Conservation (phyloP, 164 flowering plant genomes). For the Berberis vulgaris region DNA sequence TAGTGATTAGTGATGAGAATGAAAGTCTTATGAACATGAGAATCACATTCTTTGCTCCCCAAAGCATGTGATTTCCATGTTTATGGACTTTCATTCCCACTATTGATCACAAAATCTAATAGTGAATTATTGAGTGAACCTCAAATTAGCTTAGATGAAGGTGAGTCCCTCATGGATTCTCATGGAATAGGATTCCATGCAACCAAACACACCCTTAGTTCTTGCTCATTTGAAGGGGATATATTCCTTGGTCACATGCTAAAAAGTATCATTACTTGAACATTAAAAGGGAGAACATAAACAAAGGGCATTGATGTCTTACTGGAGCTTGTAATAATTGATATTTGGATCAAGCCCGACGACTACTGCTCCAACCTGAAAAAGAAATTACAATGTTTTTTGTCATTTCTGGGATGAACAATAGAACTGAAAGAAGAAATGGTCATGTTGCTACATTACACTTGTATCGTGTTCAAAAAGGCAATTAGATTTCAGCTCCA, state of each 20-base stretch:
- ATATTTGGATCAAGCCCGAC: constrained; percentile 83
- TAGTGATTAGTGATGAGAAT: too few species aligned
- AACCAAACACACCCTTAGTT: too few species aligned
- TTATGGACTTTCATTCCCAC: too few species aligned
- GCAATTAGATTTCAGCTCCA: constrained; percentile 39
- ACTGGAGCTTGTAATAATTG: constrained; percentile 96
- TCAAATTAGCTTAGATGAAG: too few species aligned
- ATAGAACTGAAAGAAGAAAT: constrained; percentile 2
- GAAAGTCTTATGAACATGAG: too few species aligned
- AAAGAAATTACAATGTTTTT: constrained; percentile 1
- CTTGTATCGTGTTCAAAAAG: constrained; percentile 72
- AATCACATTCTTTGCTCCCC: too few species aligned
- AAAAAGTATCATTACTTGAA: not conserved
- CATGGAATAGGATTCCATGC: too few species aligned
- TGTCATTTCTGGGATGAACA: not conserved
- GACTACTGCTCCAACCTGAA: constrained; percentile 96
- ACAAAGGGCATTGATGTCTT: constrained; percentile 20
- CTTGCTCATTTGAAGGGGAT: not conserved
- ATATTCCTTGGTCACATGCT: not conserved
- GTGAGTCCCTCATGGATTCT: too few species aligned
- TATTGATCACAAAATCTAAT: too few species aligned
- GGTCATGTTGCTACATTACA: constrained; percentile 43
- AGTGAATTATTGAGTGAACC: too few species aligned
- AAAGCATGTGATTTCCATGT: too few species aligned
- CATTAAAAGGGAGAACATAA: constrained; percentile 2